A percentile compares a stretch with the other conserved stretches of the same genome.
Evolutionary conservation across 2,329 filamentous ascomycete genomes (phyloP).

Genomic region (Incumbomyces delicatus): DNA sequence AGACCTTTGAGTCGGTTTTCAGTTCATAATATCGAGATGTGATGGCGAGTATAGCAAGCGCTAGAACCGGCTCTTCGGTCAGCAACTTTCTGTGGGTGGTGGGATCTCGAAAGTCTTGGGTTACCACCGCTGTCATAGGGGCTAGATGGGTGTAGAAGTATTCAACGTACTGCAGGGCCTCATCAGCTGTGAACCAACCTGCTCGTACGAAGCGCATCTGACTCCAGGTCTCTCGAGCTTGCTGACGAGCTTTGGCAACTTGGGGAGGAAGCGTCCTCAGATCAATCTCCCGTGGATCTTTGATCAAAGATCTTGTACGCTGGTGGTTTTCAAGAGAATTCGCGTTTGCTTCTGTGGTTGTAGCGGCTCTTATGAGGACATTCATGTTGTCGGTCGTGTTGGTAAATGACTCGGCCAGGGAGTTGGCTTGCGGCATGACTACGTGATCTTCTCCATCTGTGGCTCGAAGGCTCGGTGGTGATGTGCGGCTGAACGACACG

Average conservation of each 20-base stretch:
- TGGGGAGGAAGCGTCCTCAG: conserved; percentile 1
- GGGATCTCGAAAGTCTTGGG: conserved; percentile 80
- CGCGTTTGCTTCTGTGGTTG: neutral
- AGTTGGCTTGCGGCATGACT: conserved; percentile 4
- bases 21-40: conserved; percentile 78
- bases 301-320: conserved; percentile 1
- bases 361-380: conserved; percentile 5
- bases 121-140: conserved; percentile 84
- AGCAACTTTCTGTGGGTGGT: conserved; percentile 69
- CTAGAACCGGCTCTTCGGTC: conserved; percentile 83
- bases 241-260: conserved; percentile 25
- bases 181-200: conserved; percentile 89
- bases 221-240: conserved; percentile 79
- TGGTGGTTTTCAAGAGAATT: neutral
- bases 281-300: neutral
- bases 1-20: conserved; percentile 67
- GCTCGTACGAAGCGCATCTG: conserved; percentile 90
- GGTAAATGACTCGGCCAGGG: conserved; percentile 6
- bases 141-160: conserved; percentile 93
- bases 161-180: conserved; percentile 87
- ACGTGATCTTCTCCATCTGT: conserved; percentile 4
- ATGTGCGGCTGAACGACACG: neutral
- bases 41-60: conserved; percentile 83
- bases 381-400: conserved; percentile 8
- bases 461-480: neutral